Base-by-base conservation (phyloP, 768 basidiomycete genomes). In the Gymnopilus dilepis region DNA sequence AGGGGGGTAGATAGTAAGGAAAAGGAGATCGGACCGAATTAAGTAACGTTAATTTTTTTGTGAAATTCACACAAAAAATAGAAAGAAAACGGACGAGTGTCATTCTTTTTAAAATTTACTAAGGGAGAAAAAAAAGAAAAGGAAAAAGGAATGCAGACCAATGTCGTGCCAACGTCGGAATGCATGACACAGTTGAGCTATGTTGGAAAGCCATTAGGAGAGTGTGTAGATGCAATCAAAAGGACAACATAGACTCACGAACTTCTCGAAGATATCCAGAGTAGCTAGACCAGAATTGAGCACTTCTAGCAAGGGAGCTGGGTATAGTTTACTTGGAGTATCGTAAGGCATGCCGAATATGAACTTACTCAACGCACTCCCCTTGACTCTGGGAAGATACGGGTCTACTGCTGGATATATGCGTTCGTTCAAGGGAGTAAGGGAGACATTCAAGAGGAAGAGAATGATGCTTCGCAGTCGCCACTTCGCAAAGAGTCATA, bases 231-330 rank as follows among this genome's bases (percentile, higher is more conserved):
- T 30, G n/a, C 24, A 24, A 31, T 56, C 34, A 34, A 41, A 22
- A 54, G 55, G 38, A 6, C 40, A 6, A 28, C 19, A 12, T 50
- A 7, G 42, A 85, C 90, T 72, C 70, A 90, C 91, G 84, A 59
- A 90, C 80, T 79, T 92, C 90, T 43, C 91, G 84, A 53, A 93
- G 79, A 73, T 93, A 92, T 0, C 91, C 91, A 2, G 91, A 93
- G 72, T 92, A 92, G 59, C 89, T 91, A 3, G 91, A 91, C 91
- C 91, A 93, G 67, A 87, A 89, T 67, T 93, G 91, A 7, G 91
- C 85, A 69, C 91, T 92, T 51, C 90, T 79, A 15, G 90, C 86
- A 9, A 93, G 74, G 12, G 91, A 89, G 58, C 91, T 92, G 65
- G n/a, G 11, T 28, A 57, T 21, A 19, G 38, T n/a, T 37, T 31